Percentiles rank a stretch among this genome's conserved stretches.
These are phyloP conservation scores for Ogataea henricii DNA, from an alignment of 805 yeast genomes.

Conservation along the genomic window DNA sequence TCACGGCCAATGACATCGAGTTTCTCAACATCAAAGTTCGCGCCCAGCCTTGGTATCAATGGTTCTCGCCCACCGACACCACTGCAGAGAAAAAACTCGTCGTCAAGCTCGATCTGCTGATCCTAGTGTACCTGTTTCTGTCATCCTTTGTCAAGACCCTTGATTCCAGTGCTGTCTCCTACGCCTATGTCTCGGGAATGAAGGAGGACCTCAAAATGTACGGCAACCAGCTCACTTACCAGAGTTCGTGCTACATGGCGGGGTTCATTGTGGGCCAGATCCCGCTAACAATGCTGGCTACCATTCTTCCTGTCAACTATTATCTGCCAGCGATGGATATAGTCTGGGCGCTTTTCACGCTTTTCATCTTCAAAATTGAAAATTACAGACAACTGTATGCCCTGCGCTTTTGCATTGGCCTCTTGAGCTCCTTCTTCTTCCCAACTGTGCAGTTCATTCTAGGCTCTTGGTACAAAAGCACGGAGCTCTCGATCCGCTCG, in stretches of 20 bases:
- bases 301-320: constrained; percentile 8
- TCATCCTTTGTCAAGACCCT: constrained; percentile 71
- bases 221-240: constrained; percentile 64
- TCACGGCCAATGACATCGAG: background rate
- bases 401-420: constrained; percentile 57
- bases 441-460: constrained; percentile 42
- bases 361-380: constrained; percentile 11
- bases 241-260: constrained; percentile 52
- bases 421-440: constrained; percentile 52
- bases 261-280: constrained; percentile 64
- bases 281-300: constrained; percentile 53
- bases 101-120: constrained; percentile 6
- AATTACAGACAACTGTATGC: constrained; percentile 45
- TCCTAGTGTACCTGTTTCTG: constrained; percentile 28
- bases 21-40: constrained; percentile 6
- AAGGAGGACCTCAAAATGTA: constrained; percentile 54
- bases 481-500: constrained; percentile 59
- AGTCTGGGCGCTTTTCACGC: constrained; percentile 29
- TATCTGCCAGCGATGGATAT: constrained; percentile 23
- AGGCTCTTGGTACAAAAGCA: constrained; percentile 56
- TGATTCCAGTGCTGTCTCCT: constrained; percentile 59
- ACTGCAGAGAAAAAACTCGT: constrained; percentile 7
- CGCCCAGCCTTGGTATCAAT: constrained; percentile 6
- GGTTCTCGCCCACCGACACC: constrained; percentile 10
- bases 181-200: constrained; percentile 70